These are phyloP conservation scores for Linnemannia hyalina DNA, from an alignment of 192 early-diverging fungal genomes.

Conservation along the genomic window DNA sequence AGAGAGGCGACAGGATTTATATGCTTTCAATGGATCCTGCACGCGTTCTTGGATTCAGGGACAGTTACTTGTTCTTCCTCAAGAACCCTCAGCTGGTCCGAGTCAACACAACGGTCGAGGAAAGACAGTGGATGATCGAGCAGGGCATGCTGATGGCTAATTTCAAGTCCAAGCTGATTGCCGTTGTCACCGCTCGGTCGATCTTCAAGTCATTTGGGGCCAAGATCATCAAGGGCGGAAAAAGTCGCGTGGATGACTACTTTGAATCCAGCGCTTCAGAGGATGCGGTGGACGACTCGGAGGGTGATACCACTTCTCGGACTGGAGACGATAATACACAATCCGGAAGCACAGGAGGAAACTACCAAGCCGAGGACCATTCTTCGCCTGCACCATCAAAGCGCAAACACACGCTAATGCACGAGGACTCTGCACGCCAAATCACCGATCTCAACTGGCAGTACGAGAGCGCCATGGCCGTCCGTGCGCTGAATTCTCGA, in stretches of 20 bases:
- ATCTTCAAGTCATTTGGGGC: constrained; percentile 81
- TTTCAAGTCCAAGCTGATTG: constrained; percentile 76
- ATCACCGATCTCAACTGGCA: constrained; percentile 62
- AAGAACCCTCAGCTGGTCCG: constrained; percentile 83
- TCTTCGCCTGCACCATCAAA: constrained; percentile 3
- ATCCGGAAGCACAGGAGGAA: not conserved
- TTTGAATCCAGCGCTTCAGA: constrained; percentile 65
- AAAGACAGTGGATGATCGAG: constrained; percentile 76
- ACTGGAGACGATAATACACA: constrained; percentile 11
- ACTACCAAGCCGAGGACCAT: not conserved
- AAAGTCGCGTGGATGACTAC: constrained; percentile 75
- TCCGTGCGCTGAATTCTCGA: constrained; percentile 64
- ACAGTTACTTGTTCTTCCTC: constrained; percentile 95
- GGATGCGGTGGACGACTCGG: constrained; percentile 38
- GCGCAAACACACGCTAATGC: constrained; percentile 22
- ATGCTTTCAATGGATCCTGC: constrained; percentile 94
- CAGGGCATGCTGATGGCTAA: constrained; percentile 71
- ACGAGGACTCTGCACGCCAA: constrained; percentile 20
- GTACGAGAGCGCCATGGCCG: constrained; percentile 66
- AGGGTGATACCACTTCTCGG: constrained; percentile 31
- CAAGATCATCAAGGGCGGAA: constrained; percentile 73
- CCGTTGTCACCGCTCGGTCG: constrained; percentile 79
- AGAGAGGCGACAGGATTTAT: constrained; percentile 79
- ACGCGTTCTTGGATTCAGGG: constrained; percentile 85
- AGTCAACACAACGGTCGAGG: constrained; percentile 83